Evolutionary conservation across 495 filamentous ascomycete genomes (phyloP).

Genomic region (Extremus antarcticus): DNA sequence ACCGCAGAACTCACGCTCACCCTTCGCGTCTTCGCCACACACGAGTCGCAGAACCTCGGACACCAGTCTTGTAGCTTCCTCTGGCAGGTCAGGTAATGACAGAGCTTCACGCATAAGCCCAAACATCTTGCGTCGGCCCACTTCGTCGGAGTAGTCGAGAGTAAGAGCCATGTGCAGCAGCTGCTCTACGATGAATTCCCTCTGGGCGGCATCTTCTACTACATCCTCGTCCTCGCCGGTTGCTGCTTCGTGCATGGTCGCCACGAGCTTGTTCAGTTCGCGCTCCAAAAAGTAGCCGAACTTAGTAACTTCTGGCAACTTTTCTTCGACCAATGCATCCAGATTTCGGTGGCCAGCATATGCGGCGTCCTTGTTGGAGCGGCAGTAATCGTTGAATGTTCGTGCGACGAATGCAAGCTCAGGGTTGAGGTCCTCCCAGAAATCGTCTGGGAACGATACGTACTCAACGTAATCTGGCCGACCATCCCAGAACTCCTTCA

Average conservation of each 20-base stretch:
- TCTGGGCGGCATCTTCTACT: conserved; percentile 70
- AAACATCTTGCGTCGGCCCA: conserved; percentile 91
- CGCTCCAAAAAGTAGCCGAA: conserved; percentile 72
- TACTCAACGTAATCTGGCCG: conserved; percentile 80
- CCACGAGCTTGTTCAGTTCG: conserved; percentile 65
- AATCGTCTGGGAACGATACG: conserved; percentile 69
- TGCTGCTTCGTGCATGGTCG: conserved; percentile 48
- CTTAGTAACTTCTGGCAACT: conserved; percentile 87
- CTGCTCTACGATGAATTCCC: conserved; percentile 92
- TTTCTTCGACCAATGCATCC: conserved; percentile 68
- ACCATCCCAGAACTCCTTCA: conserved; percentile 92
- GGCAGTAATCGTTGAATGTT: conserved; percentile 89
- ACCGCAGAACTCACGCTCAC: conserved; percentile 87
- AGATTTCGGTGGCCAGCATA: conserved; percentile 29
- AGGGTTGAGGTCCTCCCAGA: conserved; percentile 76
- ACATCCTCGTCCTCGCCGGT: conserved; percentile 46
- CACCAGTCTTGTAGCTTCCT: conserved; percentile 81
- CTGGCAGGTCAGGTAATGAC: conserved; percentile 75
- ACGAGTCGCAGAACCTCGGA: conserved; percentile 72
- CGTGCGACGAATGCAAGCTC: conserved; percentile 81
- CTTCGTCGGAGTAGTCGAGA: conserved; percentile 90
- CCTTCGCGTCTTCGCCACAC: conserved; percentile 63
- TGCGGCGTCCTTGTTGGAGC: conserved; percentile 50
- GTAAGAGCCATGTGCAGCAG: conserved; percentile 84
- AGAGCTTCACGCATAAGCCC: conserved; percentile 72